Conservation (phyloP, 2,329 filamentous ascomycete genomes). For the Cladosporium colombiae region DNA sequence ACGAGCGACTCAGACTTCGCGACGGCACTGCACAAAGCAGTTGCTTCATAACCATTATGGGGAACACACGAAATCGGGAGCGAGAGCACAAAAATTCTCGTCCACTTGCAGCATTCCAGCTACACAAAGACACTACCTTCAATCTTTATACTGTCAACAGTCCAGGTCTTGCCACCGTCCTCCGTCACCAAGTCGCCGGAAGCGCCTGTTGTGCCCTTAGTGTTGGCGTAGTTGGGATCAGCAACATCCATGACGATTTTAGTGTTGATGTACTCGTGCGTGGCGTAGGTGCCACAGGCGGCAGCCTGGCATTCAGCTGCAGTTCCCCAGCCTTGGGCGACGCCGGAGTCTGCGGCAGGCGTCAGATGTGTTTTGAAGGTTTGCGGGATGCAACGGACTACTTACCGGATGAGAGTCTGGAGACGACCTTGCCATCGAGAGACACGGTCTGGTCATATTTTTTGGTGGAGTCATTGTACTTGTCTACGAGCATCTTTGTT, state of each 20-base stretch:
- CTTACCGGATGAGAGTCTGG: constrained; percentile 48
- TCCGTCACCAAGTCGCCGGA: constrained; percentile 44
- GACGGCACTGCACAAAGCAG: background rate
- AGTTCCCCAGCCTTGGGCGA: constrained; percentile 41
- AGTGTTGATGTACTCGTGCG: constrained; percentile 47
- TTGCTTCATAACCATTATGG: background rate
- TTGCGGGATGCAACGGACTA: background rate
- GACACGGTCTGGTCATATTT: constrained; percentile 46
- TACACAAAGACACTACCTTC: constrained; percentile 11
- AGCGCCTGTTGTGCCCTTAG: constrained; percentile 42
- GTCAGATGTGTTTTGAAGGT: constrained; percentile 18
- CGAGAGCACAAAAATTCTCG: background rate
- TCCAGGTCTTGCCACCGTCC: constrained; percentile 49
- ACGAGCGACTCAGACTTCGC: background rate
- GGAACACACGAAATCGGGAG: background rate
- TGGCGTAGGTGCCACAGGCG: constrained; percentile 45
- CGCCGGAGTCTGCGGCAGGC: constrained; percentile 23
- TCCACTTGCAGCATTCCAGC: background rate
- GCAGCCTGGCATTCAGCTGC: constrained; percentile 45
- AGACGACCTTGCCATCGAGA: constrained; percentile 42
- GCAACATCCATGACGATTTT: constrained; percentile 39
- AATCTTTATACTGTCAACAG: constrained; percentile 42
- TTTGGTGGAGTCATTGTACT: constrained; percentile 42
- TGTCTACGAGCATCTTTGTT: constrained; percentile 31
- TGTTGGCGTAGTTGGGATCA: constrained; percentile 44